Evolutionary conservation across 2,329 filamentous ascomycete species (phyloP), one percentile per base, ranked within the genome.

Genomic region (Aspergillus transmontanensis): DNA sequence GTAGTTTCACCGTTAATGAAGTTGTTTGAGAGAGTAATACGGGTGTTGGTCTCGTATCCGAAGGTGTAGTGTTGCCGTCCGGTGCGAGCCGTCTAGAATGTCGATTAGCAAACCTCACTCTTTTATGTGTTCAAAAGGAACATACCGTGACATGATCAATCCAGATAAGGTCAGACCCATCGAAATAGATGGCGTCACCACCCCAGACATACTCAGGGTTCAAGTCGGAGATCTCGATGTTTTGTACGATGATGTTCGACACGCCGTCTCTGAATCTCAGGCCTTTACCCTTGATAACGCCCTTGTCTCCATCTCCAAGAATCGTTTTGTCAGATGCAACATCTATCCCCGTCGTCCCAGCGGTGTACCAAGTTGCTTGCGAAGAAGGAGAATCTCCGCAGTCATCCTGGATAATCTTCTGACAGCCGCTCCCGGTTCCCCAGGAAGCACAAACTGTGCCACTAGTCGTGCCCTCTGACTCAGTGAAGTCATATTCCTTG

Each of bases 31-130:
- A 89, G 82, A 36, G 85, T 86, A 14, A 89, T 83, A 43, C 84
- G 83, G 73, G 81, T 82, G 68, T 80, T 82, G 58, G 85, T 82
- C 2, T 74, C 72, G 71, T 80, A 83, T 61, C 86, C 86, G 51
- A 86, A 80, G 45, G 88, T 86, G 57, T 87, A 83, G 77, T 87
- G 84, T 76, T 88, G 86, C 46, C 86, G 85, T 60, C 84, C 85
- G 66, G 87, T 84, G 53, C 84, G 81, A 51, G 85, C 85, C 54
- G 83, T 85, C 51, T 54, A 36, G 16, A 1, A 41, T 3, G 0
- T n/a, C 9, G 9, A 41, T 41, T 10, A 41, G 16, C 39, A n/a
- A 36, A n/a, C 6, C 16, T 1, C 19, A 4, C 39, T 41, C 16
- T 9, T 41, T 41, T 5, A 16, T 41, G 12, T 4, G 34, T 41